A percentile compares a stretch with the other conserved stretches of the same genome.
These are phyloP conservation scores for Phytophthora sojae DNA, from an alignment of 352 stramenopile genomes.

Conservation along the genomic window DNA sequence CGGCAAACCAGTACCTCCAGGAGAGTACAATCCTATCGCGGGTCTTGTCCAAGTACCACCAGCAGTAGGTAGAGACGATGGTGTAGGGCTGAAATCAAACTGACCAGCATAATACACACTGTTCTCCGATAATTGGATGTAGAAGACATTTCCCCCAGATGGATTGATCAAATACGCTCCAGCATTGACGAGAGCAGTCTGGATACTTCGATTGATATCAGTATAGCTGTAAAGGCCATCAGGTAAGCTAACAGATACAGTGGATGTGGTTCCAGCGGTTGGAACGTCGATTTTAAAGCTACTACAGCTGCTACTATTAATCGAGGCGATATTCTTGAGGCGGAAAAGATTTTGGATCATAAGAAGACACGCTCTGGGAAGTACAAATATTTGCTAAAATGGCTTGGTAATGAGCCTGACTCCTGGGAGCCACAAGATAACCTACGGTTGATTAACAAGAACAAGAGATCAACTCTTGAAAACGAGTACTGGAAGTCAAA, in stretches of 20 bases:
- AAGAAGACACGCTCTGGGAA: too few species aligned
- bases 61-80: background rate
- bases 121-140: slow-evolving; percentile 16
- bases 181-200: slow-evolving; percentile 14
- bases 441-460: too few species aligned
- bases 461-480: too few species aligned
- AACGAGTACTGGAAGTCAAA: too few species aligned
- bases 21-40: slow-evolving; percentile 4
- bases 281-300: too few species aligned
- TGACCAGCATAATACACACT: slow-evolving; percentile 19
- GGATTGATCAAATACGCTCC: slow-evolving; percentile 12
- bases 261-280: slow-evolving; percentile 9
- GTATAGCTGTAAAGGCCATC: slow-evolving; percentile 20
- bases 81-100: slow-evolving; percentile 5
- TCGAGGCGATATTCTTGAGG: too few species aligned
- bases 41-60: slow-evolving; percentile 5
- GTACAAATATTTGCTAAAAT: too few species aligned
- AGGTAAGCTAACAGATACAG: slow-evolving; percentile 1
- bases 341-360: too few species aligned
- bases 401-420: too few species aligned
- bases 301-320: too few species aligned
- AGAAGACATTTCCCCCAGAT: slow-evolving; percentile 8
- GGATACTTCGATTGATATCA: slow-evolving; percentile 12
- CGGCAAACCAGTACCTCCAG: slow-evolving; percentile 15
- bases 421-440: too few species aligned